Conservation (phyloP, 192 early-diverging fungal species). For the Funneliformis geosporum region DNA sequence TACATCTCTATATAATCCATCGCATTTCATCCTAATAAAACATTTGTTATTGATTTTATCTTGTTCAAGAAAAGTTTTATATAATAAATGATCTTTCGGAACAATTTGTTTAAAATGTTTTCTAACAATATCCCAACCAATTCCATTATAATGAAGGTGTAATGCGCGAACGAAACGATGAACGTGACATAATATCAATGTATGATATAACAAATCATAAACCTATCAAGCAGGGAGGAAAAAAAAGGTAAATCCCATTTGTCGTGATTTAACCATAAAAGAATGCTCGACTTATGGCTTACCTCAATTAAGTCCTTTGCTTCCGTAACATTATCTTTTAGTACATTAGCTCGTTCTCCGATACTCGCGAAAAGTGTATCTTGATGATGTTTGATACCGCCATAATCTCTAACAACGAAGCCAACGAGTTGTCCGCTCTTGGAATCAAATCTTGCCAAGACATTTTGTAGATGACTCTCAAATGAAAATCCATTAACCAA, state of each 20-base stretch:
- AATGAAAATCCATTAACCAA: constrained; percentile 66
- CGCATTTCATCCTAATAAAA: constrained; percentile 68
- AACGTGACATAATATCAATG: constrained; percentile 59
- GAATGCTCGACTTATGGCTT: not conserved
- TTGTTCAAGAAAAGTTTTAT: constrained; percentile 48
- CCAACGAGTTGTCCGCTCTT: constrained; percentile 52
- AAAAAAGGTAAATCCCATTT: not conserved
- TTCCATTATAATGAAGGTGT: constrained; percentile 57
- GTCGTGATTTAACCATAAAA: not conserved
- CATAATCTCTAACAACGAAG: constrained; percentile 70
- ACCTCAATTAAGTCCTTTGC: constrained; percentile 43
- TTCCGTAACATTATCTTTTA: constrained; percentile 58
- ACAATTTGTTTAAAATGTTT: constrained; percentile 48
- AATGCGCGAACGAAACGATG: constrained; percentile 63
- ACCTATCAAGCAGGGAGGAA: constrained; percentile 43
- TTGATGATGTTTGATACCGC: constrained; percentile 63
- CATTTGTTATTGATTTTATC: constrained; percentile 55
- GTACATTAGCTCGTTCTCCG: constrained; percentile 51
- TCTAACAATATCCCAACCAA: constrained; percentile 62
- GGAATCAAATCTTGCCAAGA: constrained; percentile 54
- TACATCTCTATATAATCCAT: constrained; percentile 66
- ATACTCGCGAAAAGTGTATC: constrained; percentile 49
- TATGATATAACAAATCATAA: constrained; percentile 63
- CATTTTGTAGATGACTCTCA: constrained; percentile 68
- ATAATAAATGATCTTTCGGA: constrained; percentile 47